Conservation (phyloP, 495 filamentous ascomycete species). For the Neurospora sp. region DNA sequence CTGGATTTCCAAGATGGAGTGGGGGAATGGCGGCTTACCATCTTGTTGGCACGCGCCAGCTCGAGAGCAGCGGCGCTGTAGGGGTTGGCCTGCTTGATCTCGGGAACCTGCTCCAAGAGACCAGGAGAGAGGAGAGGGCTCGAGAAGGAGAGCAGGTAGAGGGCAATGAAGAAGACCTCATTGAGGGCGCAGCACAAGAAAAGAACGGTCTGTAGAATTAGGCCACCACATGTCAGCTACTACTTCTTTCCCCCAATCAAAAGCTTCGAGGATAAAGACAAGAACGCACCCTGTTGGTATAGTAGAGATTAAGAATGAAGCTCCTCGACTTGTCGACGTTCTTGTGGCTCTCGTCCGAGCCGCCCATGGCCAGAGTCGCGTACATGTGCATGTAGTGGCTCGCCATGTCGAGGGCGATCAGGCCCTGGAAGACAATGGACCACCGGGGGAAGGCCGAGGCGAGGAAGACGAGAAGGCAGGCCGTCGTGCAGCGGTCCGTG, state of each 20-base stretch:
- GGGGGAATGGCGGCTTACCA: conserved; percentile 47
- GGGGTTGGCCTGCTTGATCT: conserved; percentile 58
- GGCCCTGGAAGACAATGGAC: conserved; percentile 82
- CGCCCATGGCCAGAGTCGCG: conserved; percentile 76
- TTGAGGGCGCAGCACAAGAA: conserved; percentile 86
- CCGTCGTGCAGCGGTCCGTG: conserved; percentile 79
- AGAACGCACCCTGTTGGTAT: conserved; percentile 76
- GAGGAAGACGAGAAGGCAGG: conserved; percentile 87
- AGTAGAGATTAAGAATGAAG: conserved; percentile 86
- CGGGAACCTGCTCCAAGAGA: conserved; percentile 47
- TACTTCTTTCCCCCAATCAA: conserved; percentile 4
- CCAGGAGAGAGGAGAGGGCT: conserved; percentile 76
- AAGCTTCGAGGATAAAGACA: neutral
- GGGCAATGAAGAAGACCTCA: conserved; percentile 92
- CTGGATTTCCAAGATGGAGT: neutral
- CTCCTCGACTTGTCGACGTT: conserved; percentile 70
- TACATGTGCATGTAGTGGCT: conserved; percentile 99
- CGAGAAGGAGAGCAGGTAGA: conserved; percentile 95
- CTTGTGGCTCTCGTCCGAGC: conserved; percentile 76
- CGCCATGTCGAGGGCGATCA: conserved; percentile 85
- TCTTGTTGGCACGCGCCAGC: conserved; percentile 86
- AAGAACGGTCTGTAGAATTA: conserved; percentile 59
- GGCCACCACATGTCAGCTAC: conserved; percentile 6
- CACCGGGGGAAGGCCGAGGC: conserved; percentile 86
- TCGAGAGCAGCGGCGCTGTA: conserved; percentile 89